These are phyloP conservation scores for Rhizopus arrhizus DNA, from an alignment of 371 early-diverging fungal species.

Conservation along the genomic window DNA sequence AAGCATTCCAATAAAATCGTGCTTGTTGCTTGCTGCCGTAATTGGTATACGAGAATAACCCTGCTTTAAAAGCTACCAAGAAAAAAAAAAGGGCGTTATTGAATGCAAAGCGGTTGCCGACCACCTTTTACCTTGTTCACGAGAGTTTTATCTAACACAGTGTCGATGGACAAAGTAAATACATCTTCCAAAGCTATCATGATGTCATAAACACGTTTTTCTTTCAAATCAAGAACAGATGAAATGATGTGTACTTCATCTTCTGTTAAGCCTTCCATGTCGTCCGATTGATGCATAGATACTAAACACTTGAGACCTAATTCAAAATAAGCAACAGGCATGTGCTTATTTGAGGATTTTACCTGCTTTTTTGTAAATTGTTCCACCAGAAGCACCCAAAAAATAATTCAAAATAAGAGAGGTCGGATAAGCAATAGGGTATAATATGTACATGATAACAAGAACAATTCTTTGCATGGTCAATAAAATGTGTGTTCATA, in stretches of 20 bases:
- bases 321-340: no score
- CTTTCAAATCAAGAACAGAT: constrained; percentile 89
- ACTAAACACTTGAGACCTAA: constrained; percentile 86
- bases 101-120: not conserved
- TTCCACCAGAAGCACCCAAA: constrained; percentile 80
- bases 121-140: constrained; percentile 65
- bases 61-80: constrained; percentile 44
- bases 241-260: constrained; percentile 94
- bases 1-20: constrained; percentile 84
- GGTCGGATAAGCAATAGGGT: constrained; percentile 78
- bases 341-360: not conserved
- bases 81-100: no score
- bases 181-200: constrained; percentile 91
- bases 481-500: not conserved
- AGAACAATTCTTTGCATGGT: constrained; percentile 54
- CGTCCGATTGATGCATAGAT: constrained; percentile 74
- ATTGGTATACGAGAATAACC: constrained; percentile 95
- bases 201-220: constrained; percentile 78
- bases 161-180: constrained; percentile 74
- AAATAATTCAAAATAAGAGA: constrained; percentile 73
- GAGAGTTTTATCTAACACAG: constrained; percentile 64
- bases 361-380: constrained; percentile 72
- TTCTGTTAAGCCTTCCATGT: constrained; percentile 77
- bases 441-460: constrained; percentile 69
- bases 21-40: constrained; percentile 55